Evolutionary conservation across 169 alveolate genomes (phyloP), one percentile per base, ranked within the genome.

Genomic region (Cryptosporidium sp.): DNA sequence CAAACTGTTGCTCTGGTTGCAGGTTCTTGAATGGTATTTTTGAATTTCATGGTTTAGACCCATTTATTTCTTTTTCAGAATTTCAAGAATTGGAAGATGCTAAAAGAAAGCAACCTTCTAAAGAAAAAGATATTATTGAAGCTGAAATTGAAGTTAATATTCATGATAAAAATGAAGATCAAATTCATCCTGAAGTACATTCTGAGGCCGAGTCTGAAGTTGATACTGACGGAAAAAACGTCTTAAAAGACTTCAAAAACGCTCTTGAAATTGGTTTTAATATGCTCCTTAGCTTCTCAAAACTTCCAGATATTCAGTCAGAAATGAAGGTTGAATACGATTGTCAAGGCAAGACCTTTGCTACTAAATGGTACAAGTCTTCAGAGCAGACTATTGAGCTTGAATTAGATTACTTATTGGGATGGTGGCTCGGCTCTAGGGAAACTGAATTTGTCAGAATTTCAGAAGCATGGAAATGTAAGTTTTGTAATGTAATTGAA

Each of bases 271-370:
- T 80, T 39, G 73, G 89, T 4, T 80, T 41, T 37, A 39, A 61
- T 6, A 18, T 80, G 68, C 41, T 80, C 14, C 37, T 29, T n/a
- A 26, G 41, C n/a, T 39, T 80, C 43, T 59, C 89, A 33, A 65
- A 41, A 23, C 62, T 80, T 14, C 89, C 89, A 14, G 80, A 39
- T 9, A 80, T 80, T 23, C 73, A 80, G 23, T 16, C 61, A 16
- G 75, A 80, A 41, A 80, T 80, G 75, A 80, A 80, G 29, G 89
- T 80, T n/a, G 89, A 80, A 43, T 80, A 80, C 51, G 89, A 80
- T 16, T 80, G 75, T 43, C 80, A 80, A 52, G 89, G 89, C 3
- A 62, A 65, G 43, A 80, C 89, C 16, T 80, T 80, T 62, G 80
- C 80, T 39, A 80, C 89, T 1, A 80, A 80, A 37, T 80, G 89